Evolutionary conservation across 2,329 filamentous ascomycete genomes (phyloP), one percentile per base, ranked within the genome.

Genomic region (Podosphaera xanthii): DNA sequence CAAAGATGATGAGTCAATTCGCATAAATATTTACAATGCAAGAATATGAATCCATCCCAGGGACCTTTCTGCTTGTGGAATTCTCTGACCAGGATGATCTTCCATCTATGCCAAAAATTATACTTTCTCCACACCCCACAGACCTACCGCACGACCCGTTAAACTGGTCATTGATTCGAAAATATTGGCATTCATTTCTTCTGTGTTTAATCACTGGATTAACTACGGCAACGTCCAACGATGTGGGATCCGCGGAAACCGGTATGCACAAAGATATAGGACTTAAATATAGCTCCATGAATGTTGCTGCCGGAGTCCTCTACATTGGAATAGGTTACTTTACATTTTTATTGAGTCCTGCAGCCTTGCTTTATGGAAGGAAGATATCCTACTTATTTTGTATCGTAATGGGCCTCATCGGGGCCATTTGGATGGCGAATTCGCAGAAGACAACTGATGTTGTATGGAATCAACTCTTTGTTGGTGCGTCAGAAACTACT

Each of bases 301-400:
- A 80, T 58, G 77, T 74, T 3, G 77, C 75, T n/a, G 77, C 77
- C 0, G 77, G 77, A 33, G 75, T 80, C 1, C 66, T 80, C 55
- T 80, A 80, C 63, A 65, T 77, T 40, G 75, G 73, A 2, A 79
- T 80, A 58, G 77, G 77, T 4, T 78, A 77, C 64, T 77, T 75
- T 69, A 76, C 75, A 0, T 66, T 80, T 55, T 69, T 80, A 12
- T 72, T 76, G 40, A 76, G 75, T 22, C 76, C 77, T 0, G 72
- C 74, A 30, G 75, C 77, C 1, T 76, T 75, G 65, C 67, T 80
- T 0, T 80, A 79, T 64, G 77, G 77, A 50, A 73, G 77, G 7
- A 72, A 76, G 7, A 71, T 78, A 54, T 69, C 75, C n/a, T 80
- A 80, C 63, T 67, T 80, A 53, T 68, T 80, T 50, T 76, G 76